Evolutionary conservation across 2,329 filamentous ascomycete genomes (phyloP), one percentile per base, ranked within the genome.

Genomic region (Xylaria sp.): DNA sequence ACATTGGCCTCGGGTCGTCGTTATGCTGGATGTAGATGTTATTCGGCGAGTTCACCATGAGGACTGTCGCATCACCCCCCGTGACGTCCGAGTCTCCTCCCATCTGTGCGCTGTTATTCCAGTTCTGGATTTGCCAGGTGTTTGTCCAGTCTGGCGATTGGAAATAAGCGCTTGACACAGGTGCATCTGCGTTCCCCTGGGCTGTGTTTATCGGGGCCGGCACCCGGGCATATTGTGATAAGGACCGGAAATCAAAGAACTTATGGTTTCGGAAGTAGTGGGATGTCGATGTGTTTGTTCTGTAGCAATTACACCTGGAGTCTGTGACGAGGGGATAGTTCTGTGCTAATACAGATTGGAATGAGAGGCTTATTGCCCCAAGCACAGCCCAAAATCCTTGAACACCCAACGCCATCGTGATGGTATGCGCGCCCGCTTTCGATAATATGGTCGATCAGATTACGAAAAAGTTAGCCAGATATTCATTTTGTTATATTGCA

Each of bases 181-280:
- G 68, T 6, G 79, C 78, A 43, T 72, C 60, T 36, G 73, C 74
- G 65, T 73, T 78, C 33, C 48, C 72, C 28, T 78, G 72, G 4
- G 76, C 75, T 39, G 73, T 73, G 20, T 73, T 66, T 58, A 80
- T 73, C 5, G 77, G 74, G 2, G 67, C 62, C 0, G 79, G 74
- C 6, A 78, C 75, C 8, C 73, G 74, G 1, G 81, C 82, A 66
- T 84, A 81, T 43, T 82, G 73, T 1, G 77, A 64, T n/a, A 85
- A 78, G 51, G 76, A 77, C 54, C 84, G 78, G 72, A 86, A 87
- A 75, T 87, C 85, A 71, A 83, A 85, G 78, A 86, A 86, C 51
- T 75, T 73, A 74, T 84, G 85, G 28, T 79, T 75, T 12, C 79
- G 74, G 75, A 84, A 86, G 78, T 82, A 86, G 54, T 75, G 75